These are phyloP conservation scores for Erysimum cheiranthoides DNA, from an alignment of 345 rosid genomes.

Conservation along the genomic window DNA sequence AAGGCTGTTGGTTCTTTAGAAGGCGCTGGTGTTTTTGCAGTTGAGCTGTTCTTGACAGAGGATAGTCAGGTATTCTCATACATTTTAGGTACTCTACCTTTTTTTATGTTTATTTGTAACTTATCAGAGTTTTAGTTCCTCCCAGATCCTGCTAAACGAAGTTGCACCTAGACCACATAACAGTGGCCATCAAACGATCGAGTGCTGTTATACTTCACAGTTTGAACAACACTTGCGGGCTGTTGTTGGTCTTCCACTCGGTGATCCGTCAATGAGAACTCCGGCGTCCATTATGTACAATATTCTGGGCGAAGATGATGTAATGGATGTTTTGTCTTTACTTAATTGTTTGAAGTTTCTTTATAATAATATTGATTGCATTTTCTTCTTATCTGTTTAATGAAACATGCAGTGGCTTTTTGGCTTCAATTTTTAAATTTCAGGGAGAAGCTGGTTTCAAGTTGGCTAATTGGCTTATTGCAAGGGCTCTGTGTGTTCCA, in stretches of 20 bases:
- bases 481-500: slow-evolving; percentile 65
- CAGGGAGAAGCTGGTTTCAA: slow-evolving; percentile 86
- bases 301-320: slow-evolving; percentile 94
- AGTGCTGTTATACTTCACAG: slow-evolving; percentile 93
- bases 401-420: slow-evolving; percentile 2
- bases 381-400: slow-evolving; percentile 11
- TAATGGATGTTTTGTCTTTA: slow-evolving; percentile 23
- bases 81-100: slow-evolving; percentile 15
- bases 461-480: slow-evolving; percentile 67
- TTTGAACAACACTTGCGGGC: slow-evolving; percentile 93
- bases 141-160: slow-evolving; percentile 86
- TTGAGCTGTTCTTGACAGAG: slow-evolving; percentile 83
- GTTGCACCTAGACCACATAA: slow-evolving; percentile 99
- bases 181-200: slow-evolving; percentile 98
- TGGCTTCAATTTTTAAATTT: slow-evolving; percentile 30
- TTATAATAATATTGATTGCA: background rate
- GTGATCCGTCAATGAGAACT: slow-evolving; percentile 97
- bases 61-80: slow-evolving; percentile 71
- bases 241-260: slow-evolving; percentile 91
- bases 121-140: slow-evolving; percentile 38
- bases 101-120: slow-evolving; percentile 5
- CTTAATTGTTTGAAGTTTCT: slow-evolving; percentile 12
- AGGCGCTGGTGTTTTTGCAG: slow-evolving; percentile 97
- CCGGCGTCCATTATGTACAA: slow-evolving; percentile 91
- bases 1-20: slow-evolving; percentile 85